These are phyloP conservation scores for Silene vulgaris DNA, from an alignment of 179 eudicot species.

Conservation along the genomic window DNA sequence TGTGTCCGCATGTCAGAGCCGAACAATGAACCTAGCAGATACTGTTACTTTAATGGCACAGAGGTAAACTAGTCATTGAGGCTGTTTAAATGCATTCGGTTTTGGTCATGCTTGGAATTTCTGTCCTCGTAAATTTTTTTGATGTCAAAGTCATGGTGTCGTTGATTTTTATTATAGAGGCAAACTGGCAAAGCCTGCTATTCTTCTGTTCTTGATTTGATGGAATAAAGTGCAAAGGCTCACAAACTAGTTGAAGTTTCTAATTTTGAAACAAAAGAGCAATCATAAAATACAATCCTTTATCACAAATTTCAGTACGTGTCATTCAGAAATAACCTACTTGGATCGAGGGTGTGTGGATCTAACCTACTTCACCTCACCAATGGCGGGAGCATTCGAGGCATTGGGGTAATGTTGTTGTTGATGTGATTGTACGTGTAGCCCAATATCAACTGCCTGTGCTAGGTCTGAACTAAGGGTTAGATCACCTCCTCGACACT, in stretches of 20 bases:
- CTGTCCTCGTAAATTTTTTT: not conserved
- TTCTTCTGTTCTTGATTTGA: not conserved
- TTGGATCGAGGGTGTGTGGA: too few species aligned
- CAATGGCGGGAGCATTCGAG: too few species aligned
- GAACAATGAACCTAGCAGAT: conserved; percentile 85
- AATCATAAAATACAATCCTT: too few species aligned
- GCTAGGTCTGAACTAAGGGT: not conserved
- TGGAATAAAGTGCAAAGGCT: not conserved
- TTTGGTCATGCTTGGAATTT: not conserved
- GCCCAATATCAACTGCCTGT: conserved; percentile 5
- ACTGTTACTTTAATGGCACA: conserved; percentile 89
- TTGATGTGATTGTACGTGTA: too few species aligned
- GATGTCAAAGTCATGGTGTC: not conserved
- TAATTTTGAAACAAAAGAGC: too few species aligned
- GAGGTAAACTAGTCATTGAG: conserved; percentile 39
- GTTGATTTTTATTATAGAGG: too few species aligned
- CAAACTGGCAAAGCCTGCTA: not conserved
- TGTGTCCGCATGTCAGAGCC: conserved; percentile 94
- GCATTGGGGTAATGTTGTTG: too few species aligned
- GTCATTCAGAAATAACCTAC: too few species aligned
- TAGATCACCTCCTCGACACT: too few species aligned
- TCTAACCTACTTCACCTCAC: too few species aligned
- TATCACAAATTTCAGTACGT: too few species aligned
- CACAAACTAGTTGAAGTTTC: too few species aligned
- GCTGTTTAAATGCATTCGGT: not conserved